These are phyloP conservation scores for Didymella lethalis DNA, from an alignment of 2,329 filamentous ascomycete genomes.

Conservation along the genomic window DNA sequence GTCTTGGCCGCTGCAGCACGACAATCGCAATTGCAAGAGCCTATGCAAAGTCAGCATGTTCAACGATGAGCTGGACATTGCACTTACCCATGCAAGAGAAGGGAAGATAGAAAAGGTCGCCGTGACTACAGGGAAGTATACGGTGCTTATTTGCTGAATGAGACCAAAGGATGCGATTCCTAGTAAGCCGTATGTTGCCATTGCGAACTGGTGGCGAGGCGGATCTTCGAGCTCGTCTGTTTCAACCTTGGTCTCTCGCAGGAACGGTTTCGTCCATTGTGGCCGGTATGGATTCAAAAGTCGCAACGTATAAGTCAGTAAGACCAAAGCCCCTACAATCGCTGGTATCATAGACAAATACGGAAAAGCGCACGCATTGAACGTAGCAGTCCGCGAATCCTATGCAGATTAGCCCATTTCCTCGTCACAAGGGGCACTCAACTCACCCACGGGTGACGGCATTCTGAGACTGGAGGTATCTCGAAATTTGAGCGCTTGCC, in stretches of 20 bases:
- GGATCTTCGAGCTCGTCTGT: slow-evolving; percentile 43
- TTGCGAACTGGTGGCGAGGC: slow-evolving; percentile 38
- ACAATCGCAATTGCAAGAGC: slow-evolving; percentile 48
- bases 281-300: slow-evolving; percentile 51
- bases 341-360: slow-evolving; percentile 51
- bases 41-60: slow-evolving; percentile 39
- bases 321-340: slow-evolving; percentile 47
- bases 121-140: slow-evolving; percentile 20
- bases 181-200: slow-evolving; percentile 37
- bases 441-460: slow-evolving; percentile 41
- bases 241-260: slow-evolving; percentile 47
- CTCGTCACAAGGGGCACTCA: background rate
- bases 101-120: slow-evolving; percentile 37
- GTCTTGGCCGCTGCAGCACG: slow-evolving; percentile 51
- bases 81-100: slow-evolving; percentile 46
- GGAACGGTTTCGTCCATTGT: slow-evolving; percentile 61
- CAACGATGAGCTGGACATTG: background rate
- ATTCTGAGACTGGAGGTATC: slow-evolving; percentile 33
- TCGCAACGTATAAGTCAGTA: slow-evolving; percentile 48
- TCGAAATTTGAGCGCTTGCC: slow-evolving; percentile 7
- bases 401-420: slow-evolving; percentile 27
- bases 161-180: slow-evolving; percentile 38
- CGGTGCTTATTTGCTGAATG: slow-evolving; percentile 30
- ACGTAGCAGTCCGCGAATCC: slow-evolving; percentile 50
- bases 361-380: slow-evolving; percentile 53